Base-by-base conservation (phyloP, 2,329 filamentous ascomycete species). In the Colletotrichum abscissum region DNA sequence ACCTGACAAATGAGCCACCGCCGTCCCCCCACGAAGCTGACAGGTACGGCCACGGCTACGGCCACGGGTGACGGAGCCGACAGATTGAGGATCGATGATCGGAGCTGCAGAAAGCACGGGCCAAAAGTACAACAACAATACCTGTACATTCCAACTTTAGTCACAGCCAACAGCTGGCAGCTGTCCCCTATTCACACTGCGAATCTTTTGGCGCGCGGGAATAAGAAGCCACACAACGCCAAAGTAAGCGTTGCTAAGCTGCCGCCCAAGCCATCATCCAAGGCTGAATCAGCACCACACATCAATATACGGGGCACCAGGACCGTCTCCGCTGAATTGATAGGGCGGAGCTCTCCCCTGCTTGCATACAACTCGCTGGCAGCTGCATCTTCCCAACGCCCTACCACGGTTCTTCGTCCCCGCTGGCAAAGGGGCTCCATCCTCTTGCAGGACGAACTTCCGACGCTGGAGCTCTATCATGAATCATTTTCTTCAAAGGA, bases 201-300 rank as follows among this genome's bases (percentile, higher is more conserved):
- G 38, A 42, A 16, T 42, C 14, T 16, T 19, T 42, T 59, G 24
- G 65, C 65, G 65, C 65, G 69, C 63, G 69, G 66, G 70, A 64
- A 55, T 65, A 55, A 70, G 67, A 62, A 42, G 38, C 38, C 38
- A 7, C 38, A 42, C 1, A 42, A 7, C 6, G 14, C 7, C 38
- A 16, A 19, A 42, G 38, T 54, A 62, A 70, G 67, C 55, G 57
- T 72, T 68, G 69, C 64, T 73, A 65, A 73, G 70, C 67, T 70
- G 30, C 55, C 16, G 33, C 33, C 33, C 33, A 56, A 60, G 28
- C 59, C 59, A 65, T 70, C 46, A 60, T 59, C 59, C 33, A 59
- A 56, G n/a, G 55, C 63, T 73, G 66, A 73, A 70, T 71, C 67
- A 73, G 71, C 71, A 71, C 55, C 71, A 62, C 56, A 62, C 62